Conservation (phyloP, 257 asterid species). For the Schizonepeta tenuifolia region DNA sequence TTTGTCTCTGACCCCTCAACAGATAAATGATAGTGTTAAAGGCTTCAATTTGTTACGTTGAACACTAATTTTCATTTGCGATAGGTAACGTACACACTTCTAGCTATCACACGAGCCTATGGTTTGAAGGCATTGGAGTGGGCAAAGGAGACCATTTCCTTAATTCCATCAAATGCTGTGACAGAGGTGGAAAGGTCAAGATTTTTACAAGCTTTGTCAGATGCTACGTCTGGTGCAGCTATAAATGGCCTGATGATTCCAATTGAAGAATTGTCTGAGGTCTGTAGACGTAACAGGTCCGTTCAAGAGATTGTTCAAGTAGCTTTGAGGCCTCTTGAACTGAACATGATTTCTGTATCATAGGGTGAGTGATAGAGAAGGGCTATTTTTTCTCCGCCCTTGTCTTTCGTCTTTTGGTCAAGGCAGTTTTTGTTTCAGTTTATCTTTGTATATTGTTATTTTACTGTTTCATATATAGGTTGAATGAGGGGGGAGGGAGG, state of each 20-base stretch:
- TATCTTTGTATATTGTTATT: slow-evolving; percentile 43
- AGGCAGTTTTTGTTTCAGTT: slow-evolving; percentile 45
- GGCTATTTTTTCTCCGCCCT: slow-evolving; percentile 69
- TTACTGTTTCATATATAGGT: slow-evolving; percentile 46
- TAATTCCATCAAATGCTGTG: slow-evolving; percentile 83
- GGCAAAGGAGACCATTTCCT: slow-evolving; percentile 74
- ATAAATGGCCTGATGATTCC: slow-evolving; percentile 68
- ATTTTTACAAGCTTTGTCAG: slow-evolving; percentile 80
- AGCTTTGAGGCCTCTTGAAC: slow-evolving; percentile 88
- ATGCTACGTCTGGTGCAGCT: slow-evolving; percentile 65
- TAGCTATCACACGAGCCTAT: slow-evolving; percentile 77
- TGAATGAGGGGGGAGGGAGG: slow-evolving; percentile 34
- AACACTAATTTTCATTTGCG: slow-evolving; percentile 18
- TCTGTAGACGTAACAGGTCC: slow-evolving; percentile 91
- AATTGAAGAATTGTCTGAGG: slow-evolving; percentile 89
- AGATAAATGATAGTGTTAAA: not conserved
- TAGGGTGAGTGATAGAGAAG: slow-evolving; percentile 58
- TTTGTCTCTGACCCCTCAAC: slow-evolving; percentile 32
- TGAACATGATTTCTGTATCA: slow-evolving; percentile 66
- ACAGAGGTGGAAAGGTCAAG: slow-evolving; percentile 76
- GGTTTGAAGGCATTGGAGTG: slow-evolving; percentile 77
- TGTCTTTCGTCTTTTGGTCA: slow-evolving; percentile 47
- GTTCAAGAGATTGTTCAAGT: slow-evolving; percentile 98
- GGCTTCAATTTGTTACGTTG: slow-evolving; percentile 22
- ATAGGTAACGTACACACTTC: slow-evolving; percentile 82